Evolutionary conservation across 2,329 filamentous ascomycete species (phyloP).

Genomic region (Diplocarpon rosae): DNA sequence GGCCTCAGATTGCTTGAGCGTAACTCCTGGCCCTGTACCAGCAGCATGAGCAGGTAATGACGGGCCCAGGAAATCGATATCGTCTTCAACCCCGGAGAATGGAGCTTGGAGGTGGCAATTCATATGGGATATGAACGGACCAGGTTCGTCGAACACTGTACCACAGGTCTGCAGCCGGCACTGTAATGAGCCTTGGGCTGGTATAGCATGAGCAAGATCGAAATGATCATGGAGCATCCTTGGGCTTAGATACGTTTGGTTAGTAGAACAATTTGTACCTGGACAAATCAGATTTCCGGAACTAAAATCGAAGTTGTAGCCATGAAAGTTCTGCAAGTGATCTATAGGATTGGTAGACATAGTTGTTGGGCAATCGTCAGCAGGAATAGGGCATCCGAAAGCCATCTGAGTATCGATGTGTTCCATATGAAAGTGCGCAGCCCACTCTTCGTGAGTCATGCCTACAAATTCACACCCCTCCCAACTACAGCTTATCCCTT

Average conservation of each 20-base stretch:
- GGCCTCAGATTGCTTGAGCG: neutral
- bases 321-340: conserved; percentile 23
- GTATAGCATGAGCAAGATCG: conserved; percentile 22
- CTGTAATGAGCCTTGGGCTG: conserved; percentile 17
- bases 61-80: conserved; percentile 11
- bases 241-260: conserved; percentile 17
- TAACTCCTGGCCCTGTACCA: neutral
- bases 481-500: conserved; percentile 21
- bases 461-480: conserved; percentile 19
- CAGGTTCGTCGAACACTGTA: conserved; percentile 16
- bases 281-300: conserved; percentile 20
- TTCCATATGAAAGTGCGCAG: conserved; percentile 20
- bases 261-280: conserved; percentile 17
- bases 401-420: conserved; percentile 25
- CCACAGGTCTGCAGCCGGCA: conserved; percentile 22
- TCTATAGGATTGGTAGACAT: conserved; percentile 20
- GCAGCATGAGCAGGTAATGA: neutral
- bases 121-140: conserved; percentile 20
- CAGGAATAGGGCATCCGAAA: conserved; percentile 22
- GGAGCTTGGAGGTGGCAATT: conserved; percentile 17
- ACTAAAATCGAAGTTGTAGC: conserved; percentile 17
- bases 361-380: conserved; percentile 15
- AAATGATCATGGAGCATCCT: conserved; percentile 24
- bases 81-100: conserved; percentile 10
- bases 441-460: conserved; percentile 17